Base-by-base conservation (phyloP, 768 basidiomycete genomes). In the Gloeostereum incarnatum region DNA sequence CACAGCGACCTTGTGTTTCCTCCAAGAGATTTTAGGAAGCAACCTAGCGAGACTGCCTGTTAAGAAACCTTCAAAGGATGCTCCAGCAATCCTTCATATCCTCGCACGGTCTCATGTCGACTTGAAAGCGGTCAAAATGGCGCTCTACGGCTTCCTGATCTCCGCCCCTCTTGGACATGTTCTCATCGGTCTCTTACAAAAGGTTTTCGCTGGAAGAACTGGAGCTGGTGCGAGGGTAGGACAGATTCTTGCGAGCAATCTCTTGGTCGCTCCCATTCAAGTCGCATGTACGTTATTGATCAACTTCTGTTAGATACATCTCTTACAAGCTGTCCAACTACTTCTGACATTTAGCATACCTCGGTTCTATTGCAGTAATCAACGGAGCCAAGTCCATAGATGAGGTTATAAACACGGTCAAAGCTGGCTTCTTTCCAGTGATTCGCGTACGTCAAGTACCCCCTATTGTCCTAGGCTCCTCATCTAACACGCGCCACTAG, bases 1-100 rank as follows among this genome's bases (percentile, higher is more conserved):
- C 19, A 20, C 41, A 75, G 76, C 56, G 21, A 62, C 67, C 0
- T 56, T 81, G 50, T 79, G 69, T 48, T 79, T 79, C 55, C 56
- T 88, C 36, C 88, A 90, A 57, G 89, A 91, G 58, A 75, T 89
- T 27, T 71, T 91, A 20, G 85, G 81, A 11, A 81, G 78, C 42
- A 72, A 82, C 42, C 57, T 78, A 31, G 82, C 86, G 6, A 70
- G 78, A 25, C 52, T 77, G 32, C 78, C 81, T 5, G 60, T 68
- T 6, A 65, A 56, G 31, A 58, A 57, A 26, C 62, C 71, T 6
- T 45, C 69, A 23, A 76, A 75, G 44, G 61, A 76, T 62, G 72
- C 76, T 1, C 67, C 81, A 2, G 44, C 64, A 17, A 50, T 76
- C 44, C 49, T 66, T 36, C 76, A 72, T 45, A 52, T 62, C 13